Conservation (phyloP, 2,329 filamentous ascomycete genomes). For the Talaromyces sp. region DNA sequence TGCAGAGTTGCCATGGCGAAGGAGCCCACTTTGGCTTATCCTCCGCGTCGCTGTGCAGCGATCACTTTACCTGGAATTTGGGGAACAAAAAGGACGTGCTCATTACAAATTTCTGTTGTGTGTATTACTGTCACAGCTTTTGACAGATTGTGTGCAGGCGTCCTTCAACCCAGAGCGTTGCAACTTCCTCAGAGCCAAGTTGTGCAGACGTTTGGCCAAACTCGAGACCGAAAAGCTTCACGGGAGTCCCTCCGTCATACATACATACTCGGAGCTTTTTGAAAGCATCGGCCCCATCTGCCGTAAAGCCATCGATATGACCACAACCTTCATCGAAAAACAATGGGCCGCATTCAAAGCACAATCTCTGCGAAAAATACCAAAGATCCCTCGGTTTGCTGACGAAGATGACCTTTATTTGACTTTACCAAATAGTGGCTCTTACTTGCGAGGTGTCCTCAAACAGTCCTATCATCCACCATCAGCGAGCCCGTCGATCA, state of each 20-base stretch:
- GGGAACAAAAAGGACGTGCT: slow-evolving; percentile 44
- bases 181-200: slow-evolving; percentile 51
- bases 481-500: not conserved
- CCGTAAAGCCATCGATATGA: not conserved
- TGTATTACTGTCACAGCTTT: slow-evolving; percentile 47
- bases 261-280: not conserved
- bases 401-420: not conserved
- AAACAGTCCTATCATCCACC: not conserved
- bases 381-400: slow-evolving; percentile 2
- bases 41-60: slow-evolving; percentile 60
- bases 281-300: not conserved
- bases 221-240: slow-evolving; percentile 46
- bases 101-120: slow-evolving; percentile 62
- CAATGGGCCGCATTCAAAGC: slow-evolving; percentile 47
- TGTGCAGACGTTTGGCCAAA: slow-evolving; percentile 60
- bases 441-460: not conserved
- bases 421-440: not conserved
- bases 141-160: slow-evolving; percentile 40
- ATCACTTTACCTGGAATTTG: slow-evolving; percentile 46
- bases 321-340: slow-evolving; percentile 23
- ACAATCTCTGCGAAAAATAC: slow-evolving; percentile 30
- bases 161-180: slow-evolving; percentile 37
- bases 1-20: slow-evolving; percentile 58
- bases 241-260: slow-evolving; percentile 13
- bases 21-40: slow-evolving; percentile 62